Evolutionary conservation across 192 early-diverging fungal genomes (phyloP), one percentile per base, ranked within the genome.

Genomic region (Cladochytrium replicatum): DNA sequence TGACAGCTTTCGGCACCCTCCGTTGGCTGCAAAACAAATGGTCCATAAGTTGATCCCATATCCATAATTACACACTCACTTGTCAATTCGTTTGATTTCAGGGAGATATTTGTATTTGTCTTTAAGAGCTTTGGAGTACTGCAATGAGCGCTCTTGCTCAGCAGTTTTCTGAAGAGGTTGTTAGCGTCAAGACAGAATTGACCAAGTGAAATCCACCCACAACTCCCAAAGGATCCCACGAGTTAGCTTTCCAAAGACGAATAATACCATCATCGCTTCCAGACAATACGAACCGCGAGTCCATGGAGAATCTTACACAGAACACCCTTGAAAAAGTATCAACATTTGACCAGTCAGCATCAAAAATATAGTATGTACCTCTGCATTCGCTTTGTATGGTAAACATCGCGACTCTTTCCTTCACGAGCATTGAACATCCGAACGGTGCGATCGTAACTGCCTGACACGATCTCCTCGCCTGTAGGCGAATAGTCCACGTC

Each of bases 381-480:
- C 64, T 97, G 96, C 96, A 99, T 99, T 44, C 96, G 88, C 68
- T 95, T 91, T 6, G 93, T 89, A 68, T 96, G 91, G 67, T 99
- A 99, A 27, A 91, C 76, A 58, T 97, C 96, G 32, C 88, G 79
- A 43, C 77, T 82, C 63, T 89, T 86, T 9, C 91, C 91, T 4
- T 77, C 66, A 23, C 78, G 64, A 2, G 77, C 75, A 32, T 85
- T 78, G 70, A 82, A 99, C 19, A 99, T 81, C 24, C 94, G 81
- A 19, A 99, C 52, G 0, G 93, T 85, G 30, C 84, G 81, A 63
- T 99, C 96, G 59, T 97, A 99, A n/a, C 84, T 79, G 46, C 88
- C 96, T 34, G 89, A 91, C 19, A 95, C 91, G 58, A 99, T 77
- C 61, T 95, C 88, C 63, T 87, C 77, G 37, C 96, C 94, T 3